Conservation (phyloP, 2,329 filamentous ascomycete species). For the Fusarium sp. region DNA sequence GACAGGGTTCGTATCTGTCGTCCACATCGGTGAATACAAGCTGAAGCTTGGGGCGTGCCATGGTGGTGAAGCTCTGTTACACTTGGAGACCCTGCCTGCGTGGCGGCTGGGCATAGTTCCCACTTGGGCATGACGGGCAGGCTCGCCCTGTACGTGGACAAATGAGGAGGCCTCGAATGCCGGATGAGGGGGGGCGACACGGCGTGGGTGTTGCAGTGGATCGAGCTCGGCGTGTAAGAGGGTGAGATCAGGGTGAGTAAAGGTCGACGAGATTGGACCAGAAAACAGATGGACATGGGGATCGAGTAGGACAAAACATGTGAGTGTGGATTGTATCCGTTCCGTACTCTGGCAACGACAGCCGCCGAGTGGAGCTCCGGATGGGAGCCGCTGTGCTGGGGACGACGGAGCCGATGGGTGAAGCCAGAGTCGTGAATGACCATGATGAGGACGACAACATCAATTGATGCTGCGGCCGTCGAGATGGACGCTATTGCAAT, state of each 20-base stretch:
- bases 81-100: slow-evolving; percentile 23
- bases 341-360: slow-evolving; percentile 8
- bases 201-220: slow-evolving; percentile 11
- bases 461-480: slow-evolving; percentile 14
- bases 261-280: background rate
- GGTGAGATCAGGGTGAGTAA: slow-evolving; percentile 7
- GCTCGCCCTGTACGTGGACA: slow-evolving; percentile 35
- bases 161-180: slow-evolving; percentile 24
- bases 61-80: slow-evolving; percentile 16
- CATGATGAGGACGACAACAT: slow-evolving; percentile 9
- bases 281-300: background rate
- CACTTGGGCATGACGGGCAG: slow-evolving; percentile 19
- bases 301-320: slow-evolving; percentile 20
- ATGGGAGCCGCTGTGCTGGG: slow-evolving; percentile 14
- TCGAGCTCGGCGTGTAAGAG: slow-evolving; percentile 26
- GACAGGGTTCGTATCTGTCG: slow-evolving; percentile 18
- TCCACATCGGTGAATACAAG: slow-evolving; percentile 42
- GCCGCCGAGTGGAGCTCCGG: slow-evolving; percentile 25
- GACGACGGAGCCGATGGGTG: slow-evolving; percentile 18
- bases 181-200: slow-evolving; percentile 21
- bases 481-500: slow-evolving; percentile 6
- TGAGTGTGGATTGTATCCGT: slow-evolving; percentile 14
- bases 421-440: slow-evolving; percentile 7
- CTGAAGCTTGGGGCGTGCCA: slow-evolving; percentile 24
- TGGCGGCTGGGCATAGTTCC: slow-evolving; percentile 19